A percentile compares a stretch with the other conserved stretches of the same genome.
phyloP scores from a whole-genome alignment of 768 basidiomycete genomes.

The Tricholoma saponaceum region DNA sequence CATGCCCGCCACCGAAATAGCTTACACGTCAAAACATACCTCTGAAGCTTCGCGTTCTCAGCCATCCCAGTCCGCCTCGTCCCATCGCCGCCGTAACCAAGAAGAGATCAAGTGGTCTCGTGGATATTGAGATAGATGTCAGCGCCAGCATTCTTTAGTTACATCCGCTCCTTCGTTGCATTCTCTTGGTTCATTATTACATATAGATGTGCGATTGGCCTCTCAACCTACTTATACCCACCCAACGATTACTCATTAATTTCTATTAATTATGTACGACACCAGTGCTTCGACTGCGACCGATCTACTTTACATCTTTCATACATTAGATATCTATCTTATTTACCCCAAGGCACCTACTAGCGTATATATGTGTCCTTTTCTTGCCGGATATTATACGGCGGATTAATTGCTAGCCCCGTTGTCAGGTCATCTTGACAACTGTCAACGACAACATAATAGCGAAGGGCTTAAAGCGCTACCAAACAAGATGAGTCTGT shows the following conservation, averaged over 20 bases:
- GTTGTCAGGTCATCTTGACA: background rate
- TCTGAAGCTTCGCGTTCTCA: slow-evolving; percentile 35
- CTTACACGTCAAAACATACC: slow-evolving; percentile 36
- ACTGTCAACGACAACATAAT: background rate
- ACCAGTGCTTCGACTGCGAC: slow-evolving; percentile 21
- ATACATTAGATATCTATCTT: slow-evolving; percentile 14
- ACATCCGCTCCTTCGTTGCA: slow-evolving; percentile 38
- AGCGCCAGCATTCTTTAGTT: slow-evolving; percentile 21
- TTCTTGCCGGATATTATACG: background rate
- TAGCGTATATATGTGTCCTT: slow-evolving; percentile 15
- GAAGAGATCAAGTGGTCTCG: slow-evolving; percentile 44
- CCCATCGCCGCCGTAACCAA: slow-evolving; percentile 43
- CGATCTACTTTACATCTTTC: slow-evolving; percentile 17
- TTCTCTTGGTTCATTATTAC: slow-evolving; percentile 36
- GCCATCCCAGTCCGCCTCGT: slow-evolving; percentile 29
- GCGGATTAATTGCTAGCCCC: background rate
- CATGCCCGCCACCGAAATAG: slow-evolving; percentile 27
- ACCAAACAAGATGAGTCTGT: background rate
- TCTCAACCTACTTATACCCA: slow-evolving; percentile 20
- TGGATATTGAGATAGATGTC: slow-evolving; percentile 39
- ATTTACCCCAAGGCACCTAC: slow-evolving; percentile 15
- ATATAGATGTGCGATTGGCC: slow-evolving; percentile 30
- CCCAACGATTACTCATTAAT: slow-evolving; percentile 28
- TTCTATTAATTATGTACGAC: slow-evolving; percentile 25
- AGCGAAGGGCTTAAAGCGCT: background rate